Percentiles rank a stretch among this genome's conserved stretches.
These are phyloP conservation scores for Saccharomycopsis microspora DNA, from an alignment of 805 yeast species.

Conservation along the genomic window DNA sequence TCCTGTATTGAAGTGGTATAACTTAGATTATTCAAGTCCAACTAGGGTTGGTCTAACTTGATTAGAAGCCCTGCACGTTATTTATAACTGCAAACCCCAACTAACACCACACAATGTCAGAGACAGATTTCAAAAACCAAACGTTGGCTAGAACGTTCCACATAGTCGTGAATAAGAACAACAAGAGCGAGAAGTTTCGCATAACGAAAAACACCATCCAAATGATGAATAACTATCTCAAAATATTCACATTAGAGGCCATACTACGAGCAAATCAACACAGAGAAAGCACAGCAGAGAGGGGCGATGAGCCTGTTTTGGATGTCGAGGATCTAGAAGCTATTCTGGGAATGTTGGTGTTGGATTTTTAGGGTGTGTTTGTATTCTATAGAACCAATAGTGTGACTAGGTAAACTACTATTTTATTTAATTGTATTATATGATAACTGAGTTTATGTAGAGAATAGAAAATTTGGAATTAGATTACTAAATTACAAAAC, in stretches of 20 bases:
- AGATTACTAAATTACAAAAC: too few species aligned
- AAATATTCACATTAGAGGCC: conserved; percentile 49
- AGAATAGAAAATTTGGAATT: too few species aligned
- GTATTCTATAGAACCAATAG: too few species aligned
- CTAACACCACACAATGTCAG: background rate
- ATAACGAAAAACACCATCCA: conserved; percentile 38
- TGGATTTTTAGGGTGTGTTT: conserved; percentile 35
- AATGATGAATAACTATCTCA: conserved; percentile 40
- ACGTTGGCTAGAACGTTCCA: conserved; percentile 15
- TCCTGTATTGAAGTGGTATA: too few species aligned
- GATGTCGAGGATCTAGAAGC: conserved; percentile 45
- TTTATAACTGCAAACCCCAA: too few species aligned
- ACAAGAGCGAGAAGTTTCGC: conserved; percentile 25
- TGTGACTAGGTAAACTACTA: too few species aligned
- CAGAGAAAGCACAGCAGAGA: conserved; percentile 8
- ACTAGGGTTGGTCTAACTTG: too few species aligned
- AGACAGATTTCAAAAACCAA: conserved; percentile 14
- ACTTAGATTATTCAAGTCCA: too few species aligned
- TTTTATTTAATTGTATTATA: too few species aligned
- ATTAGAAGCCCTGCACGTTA: too few species aligned
- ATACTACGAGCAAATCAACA: conserved; percentile 36
- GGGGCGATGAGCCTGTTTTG: conserved; percentile 24
- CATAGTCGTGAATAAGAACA: background rate
- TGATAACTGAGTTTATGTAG: too few species aligned
- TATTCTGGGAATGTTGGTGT: conserved; percentile 42